Conservation (phyloP, 208 protist species). For the Naegleria gruberi region DNA sequence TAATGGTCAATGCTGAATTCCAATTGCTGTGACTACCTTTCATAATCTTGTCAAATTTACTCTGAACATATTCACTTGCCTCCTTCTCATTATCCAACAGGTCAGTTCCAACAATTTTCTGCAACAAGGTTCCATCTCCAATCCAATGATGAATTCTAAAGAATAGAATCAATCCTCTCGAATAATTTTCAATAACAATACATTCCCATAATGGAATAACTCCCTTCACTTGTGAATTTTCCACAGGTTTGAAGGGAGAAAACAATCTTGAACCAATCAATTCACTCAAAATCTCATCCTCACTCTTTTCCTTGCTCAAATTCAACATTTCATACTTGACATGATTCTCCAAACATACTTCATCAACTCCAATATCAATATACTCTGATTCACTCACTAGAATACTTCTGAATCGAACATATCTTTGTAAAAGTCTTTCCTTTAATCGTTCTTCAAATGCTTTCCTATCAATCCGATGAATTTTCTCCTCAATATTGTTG, state of each 20-base stretch:
- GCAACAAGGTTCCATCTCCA: background rate
- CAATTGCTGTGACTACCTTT: background rate
- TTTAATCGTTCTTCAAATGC: background rate
- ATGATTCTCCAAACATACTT: background rate
- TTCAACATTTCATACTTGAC: background rate
- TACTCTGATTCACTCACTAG: background rate
- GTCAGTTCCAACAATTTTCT: background rate
- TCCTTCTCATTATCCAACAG: background rate
- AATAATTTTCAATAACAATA: background rate
- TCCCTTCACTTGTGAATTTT: background rate
- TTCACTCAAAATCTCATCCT: background rate
- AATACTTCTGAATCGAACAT: background rate
- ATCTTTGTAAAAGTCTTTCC: background rate
- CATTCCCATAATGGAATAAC: background rate
- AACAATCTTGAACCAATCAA: background rate
- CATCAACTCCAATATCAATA: background rate
- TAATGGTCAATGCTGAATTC: background rate
- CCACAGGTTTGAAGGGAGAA: background rate
- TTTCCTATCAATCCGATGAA: background rate
- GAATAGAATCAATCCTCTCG: background rate
- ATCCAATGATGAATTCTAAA: background rate
- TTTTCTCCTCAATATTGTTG: too few species aligned
- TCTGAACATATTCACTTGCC: background rate
- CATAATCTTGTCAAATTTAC: background rate
- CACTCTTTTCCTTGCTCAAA: background rate